These are phyloP conservation scores for Aspergillus baeticus DNA, from an alignment of 495 filamentous ascomycete genomes.

Conservation along the genomic window DNA sequence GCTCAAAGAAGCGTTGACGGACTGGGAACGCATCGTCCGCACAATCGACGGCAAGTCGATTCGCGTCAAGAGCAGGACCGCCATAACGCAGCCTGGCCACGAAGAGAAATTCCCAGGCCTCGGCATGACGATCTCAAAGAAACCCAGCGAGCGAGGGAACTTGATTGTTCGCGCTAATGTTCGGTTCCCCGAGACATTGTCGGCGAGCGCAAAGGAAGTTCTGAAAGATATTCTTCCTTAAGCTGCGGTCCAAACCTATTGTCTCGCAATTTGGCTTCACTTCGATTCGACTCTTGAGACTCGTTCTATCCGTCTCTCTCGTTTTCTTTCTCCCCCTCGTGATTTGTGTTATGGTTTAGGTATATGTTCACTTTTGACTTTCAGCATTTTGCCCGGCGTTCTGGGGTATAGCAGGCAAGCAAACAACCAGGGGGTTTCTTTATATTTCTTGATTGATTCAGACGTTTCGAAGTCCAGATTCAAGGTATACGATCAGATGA, in stretches of 20 bases:
- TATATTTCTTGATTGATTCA: background rate
- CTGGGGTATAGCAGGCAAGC: too few relatives aligned
- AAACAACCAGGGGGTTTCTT: background rate
- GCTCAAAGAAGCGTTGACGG: conserved; percentile 95
- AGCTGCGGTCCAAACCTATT: too few relatives aligned
- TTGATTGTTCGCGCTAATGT: conserved; percentile 89
- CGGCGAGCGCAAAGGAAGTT: conserved; percentile 69
- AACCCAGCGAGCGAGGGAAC: conserved; percentile 77
- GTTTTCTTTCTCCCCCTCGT: too few relatives aligned
- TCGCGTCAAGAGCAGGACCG: conserved; percentile 56
- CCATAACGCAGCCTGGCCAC: conserved; percentile 78
- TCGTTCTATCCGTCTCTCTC: too few relatives aligned
- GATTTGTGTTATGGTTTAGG: too few relatives aligned
- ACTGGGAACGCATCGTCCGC: conserved; percentile 85
- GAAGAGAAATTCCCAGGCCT: conserved; percentile 77
- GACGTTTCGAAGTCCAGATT: too few relatives aligned
- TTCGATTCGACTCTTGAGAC: too few relatives aligned
- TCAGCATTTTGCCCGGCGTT: too few relatives aligned
- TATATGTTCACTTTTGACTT: background rate
- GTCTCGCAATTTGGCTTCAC: too few relatives aligned
- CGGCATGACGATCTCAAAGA: conserved; percentile 92
- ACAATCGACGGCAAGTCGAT: conserved; percentile 92
- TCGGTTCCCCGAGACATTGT: conserved; percentile 79
- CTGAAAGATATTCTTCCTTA: conserved; percentile 70
- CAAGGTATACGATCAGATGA: background rate